Conservation (phyloP, 139 green algal genomes). For the Chlamydomonas schloesseri region DNA sequence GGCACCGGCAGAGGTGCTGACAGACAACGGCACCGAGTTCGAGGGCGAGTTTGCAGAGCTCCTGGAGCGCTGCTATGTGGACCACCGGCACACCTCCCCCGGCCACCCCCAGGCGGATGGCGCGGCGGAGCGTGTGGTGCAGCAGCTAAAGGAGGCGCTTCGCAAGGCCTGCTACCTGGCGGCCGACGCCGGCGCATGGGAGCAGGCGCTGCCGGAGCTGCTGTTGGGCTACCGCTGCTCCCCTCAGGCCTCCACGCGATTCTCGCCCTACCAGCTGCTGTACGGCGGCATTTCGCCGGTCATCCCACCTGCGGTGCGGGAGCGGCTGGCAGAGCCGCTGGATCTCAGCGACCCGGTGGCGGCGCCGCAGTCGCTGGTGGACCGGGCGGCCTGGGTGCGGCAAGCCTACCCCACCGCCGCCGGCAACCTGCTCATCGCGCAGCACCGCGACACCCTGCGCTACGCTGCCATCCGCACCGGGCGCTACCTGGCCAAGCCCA, state of each 20-base stretch:
- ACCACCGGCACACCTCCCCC: conserved; percentile 44
- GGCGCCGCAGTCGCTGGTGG: background rate
- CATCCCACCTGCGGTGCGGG: conserved; percentile 27
- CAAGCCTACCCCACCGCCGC: background rate
- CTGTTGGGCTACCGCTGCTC: conserved; percentile 53
- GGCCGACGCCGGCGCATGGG: background rate
- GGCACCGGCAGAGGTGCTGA: conserved; percentile 48
- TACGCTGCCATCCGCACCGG: background rate
- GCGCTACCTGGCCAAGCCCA: background rate
- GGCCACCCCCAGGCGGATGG: conserved; percentile 53
- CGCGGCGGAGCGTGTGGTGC: conserved; percentile 39
- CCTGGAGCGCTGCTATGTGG: conserved; percentile 30
- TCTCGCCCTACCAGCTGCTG: conserved; percentile 45
- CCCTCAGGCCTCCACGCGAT: conserved; percentile 13
- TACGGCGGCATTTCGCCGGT: conserved; percentile 11
- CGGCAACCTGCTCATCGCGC: conserved; percentile 50
- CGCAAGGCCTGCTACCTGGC: conserved; percentile 31
- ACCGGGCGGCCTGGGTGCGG: too few species aligned
- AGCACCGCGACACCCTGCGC: conserved; percentile 14
- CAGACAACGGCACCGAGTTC: conserved; percentile 51
- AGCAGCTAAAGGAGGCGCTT: conserved; percentile 44
- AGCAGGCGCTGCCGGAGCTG: conserved; percentile 40
- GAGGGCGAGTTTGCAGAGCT: conserved; percentile 47
- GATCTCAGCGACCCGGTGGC: conserved; percentile 1
- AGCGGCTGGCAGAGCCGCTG: conserved; percentile 6